Evolutionary conservation across 73 alveolate species (phyloP).

Genomic region (Effrenium voratum): DNA sequence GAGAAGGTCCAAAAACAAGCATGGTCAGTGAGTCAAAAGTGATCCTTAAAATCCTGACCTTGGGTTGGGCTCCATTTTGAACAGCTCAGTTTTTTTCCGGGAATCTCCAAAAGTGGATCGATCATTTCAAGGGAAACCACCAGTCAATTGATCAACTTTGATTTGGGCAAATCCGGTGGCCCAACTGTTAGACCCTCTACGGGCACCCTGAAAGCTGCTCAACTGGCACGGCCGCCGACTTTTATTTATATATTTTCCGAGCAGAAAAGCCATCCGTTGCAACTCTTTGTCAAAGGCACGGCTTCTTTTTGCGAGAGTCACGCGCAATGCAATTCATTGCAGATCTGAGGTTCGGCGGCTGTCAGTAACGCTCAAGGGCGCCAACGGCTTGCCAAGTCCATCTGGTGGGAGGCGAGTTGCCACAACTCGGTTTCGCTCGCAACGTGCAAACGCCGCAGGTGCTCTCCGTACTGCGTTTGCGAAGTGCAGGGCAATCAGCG

Average conservation of each 20-base stretch:
- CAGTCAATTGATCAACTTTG: no score
- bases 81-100: no score
- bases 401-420: neutral
- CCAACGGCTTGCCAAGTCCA: neutral
- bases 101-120: no score
- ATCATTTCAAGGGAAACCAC: no score
- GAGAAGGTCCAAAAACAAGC: no score
- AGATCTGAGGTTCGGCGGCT: neutral
- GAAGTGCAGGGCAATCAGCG: constrained; percentile 51
- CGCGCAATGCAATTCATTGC: neutral
- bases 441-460: neutral
- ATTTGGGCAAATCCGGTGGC: no score
- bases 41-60: no score
- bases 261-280: neutral
- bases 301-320: neutral
- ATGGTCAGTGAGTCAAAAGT: no score
- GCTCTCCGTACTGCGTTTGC: constrained; percentile 30
- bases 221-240: neutral
- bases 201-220: neutral
- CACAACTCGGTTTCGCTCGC: neutral
- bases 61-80: no score
- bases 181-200: neutral
- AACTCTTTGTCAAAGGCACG: neutral
- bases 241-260: neutral
- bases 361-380: constrained; percentile 15